Base-by-base conservation (phyloP, 169 alveolate species). In the Plasmodium falciparum region DNA sequence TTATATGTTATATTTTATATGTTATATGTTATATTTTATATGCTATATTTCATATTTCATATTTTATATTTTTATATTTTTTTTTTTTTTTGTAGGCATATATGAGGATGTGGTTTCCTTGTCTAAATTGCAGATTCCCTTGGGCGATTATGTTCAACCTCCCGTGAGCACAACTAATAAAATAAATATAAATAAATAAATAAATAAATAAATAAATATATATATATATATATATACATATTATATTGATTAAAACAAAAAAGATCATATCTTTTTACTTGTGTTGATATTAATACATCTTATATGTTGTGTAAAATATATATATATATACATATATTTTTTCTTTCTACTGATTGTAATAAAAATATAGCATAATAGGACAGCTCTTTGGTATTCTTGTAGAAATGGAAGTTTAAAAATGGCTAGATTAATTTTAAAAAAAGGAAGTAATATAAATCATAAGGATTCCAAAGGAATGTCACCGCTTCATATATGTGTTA, bases 361-460 rank as follows among this genome's bases (percentile, higher is more conserved):
- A 3, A 8, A 12, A 33, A 58, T 29, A n/a, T 54, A 76, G 89
- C 63, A 76, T 43, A 76, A 76, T 45, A 76, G 89, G 20, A 76
- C 89, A 24, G 89, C 89, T 26, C 66, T 76, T 45, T 76, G 89
- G 89, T 76, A 76, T 20, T 65, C 78, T 50, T 76, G 89, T 69
- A 52, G 78, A 69, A 76, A 76, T 76, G 89, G 89, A 11, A 76
- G 49, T 59, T 58, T 76, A 76, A 76, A 76, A 59, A 76, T 76
- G 52, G 89, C 89, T 9, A 76, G 69, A 43, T 65, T 76, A 76
- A 76, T 76, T 76, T 76, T 76, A 45, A 76, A 76, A 58, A 76
- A 76, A 29, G 89, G 89, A 43, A 76, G 89, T 65, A 76, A 76
- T 63, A 76, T 76, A 52, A 76, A 76, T 76, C 89, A 76, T 76